Base-by-base conservation (phyloP, 441 rosid species). In the Geranium incanum region DNA sequence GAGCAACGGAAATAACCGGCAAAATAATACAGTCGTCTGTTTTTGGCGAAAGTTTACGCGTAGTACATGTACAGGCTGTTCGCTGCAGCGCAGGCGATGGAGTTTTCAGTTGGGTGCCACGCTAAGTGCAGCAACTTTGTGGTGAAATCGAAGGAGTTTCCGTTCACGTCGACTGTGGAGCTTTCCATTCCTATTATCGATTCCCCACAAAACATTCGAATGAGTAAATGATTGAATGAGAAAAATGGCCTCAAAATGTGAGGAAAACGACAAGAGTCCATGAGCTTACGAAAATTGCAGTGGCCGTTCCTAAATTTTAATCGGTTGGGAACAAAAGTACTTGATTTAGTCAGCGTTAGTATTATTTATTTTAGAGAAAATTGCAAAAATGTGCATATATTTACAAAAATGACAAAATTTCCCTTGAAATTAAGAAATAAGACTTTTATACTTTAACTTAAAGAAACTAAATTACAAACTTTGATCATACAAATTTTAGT, bases 11-110 rank as follows among this genome's bases (percentile, higher is more conserved):
- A 55, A 59, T 66, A 70, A 37, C 71, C 12, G 12, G 50, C 12
- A 12, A 43, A 43, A 43, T 43, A 43, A 43, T 1, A 52, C 60
- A 48, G 57, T 48, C 12, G 18, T 52, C 60, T 28, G 33, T 28
- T 11, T 15, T n/a, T 67, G 74, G 7, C 18, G n/a, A 59, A 66
- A 74, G 60, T 74, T 85, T 84, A 90, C 50, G 97, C 98, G 78
- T 87, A 89, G 83, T 92, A 95, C 97, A 95, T 95, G 89, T 95
- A 92, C 85, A 95, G 84, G 88, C 99, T 95, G 89, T 92, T 95
- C 73, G 95, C 89, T 70, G 99, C 99, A 70, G 99, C 99, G 78
- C 96, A 88, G 68, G 99, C 99, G 15, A 95, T 83, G 13, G 98
- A 87, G 75, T 95, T 90, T 78, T 95, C 99, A 0, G 92, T 80